Evolutionary conservation across 805 yeast genomes (phyloP), one percentile per base, ranked within the genome.

Genomic region (Sugiyamaella smithiae): DNA sequence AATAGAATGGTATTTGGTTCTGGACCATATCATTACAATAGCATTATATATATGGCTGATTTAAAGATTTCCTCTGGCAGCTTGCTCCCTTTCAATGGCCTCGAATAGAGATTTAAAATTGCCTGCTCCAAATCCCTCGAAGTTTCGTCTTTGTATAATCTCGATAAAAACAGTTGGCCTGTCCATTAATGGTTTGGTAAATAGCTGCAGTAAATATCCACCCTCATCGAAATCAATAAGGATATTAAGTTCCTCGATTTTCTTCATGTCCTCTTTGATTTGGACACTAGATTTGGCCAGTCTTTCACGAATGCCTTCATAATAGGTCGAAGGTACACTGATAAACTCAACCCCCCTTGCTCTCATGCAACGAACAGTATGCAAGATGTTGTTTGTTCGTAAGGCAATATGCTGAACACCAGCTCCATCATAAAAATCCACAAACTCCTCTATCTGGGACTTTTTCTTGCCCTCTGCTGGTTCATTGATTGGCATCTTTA

Each of bases 91-190:
- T 63, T 88, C 96, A 49, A 88, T 80, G 5, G 85, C 78, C 61
- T 87, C 90, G 61, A 85, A 88, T 32, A 88, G 68, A 0, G 93
- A 85, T 62, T 81, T 84, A 69, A 88, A 88, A 52, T 89, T 88
- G 1, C 96, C 96, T 43, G 88, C 88, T 1, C 96, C 96, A 66
- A 88, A 88, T 0, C 96, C 96, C 52, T 82, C 76, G 62, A 85
- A 90, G 59, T 85, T 84, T 57, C 75, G 72, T 52, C 96, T 75
- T 66, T 88, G 93, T 53, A 88, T 88, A 20, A 88, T 75, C 64
- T 88, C 96, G 55, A 88, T 70, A 61, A 88, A 88, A 40, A 87
- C 72, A 0, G 95, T 86, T 24, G 96, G 96, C 32, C 95, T 72
- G 59, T 83, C 90, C 53, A 77, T 76, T 14, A 85, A 61, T 0